Conservation (phyloP, 2,329 filamentous ascomycete species). For the Chaetomiaceae sp. region DNA sequence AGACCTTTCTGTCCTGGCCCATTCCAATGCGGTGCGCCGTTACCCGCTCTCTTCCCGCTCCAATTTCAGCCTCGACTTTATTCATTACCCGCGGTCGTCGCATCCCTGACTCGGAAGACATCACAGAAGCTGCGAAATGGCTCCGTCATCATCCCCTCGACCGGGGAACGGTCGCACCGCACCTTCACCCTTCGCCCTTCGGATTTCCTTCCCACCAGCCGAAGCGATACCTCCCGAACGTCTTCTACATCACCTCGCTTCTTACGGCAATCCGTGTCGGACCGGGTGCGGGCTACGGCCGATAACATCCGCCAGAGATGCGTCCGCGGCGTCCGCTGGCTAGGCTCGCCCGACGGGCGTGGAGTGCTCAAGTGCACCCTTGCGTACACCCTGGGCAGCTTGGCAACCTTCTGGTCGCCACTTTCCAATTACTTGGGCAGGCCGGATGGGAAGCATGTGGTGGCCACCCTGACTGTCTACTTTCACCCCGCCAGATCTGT, state of each 20-base stretch:
- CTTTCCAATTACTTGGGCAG: slow-evolving; percentile 71
- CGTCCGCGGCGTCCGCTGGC: slow-evolving; percentile 51
- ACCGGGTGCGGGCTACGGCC: slow-evolving; percentile 32
- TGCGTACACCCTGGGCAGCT: slow-evolving; percentile 79
- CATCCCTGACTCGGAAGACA: slow-evolving; percentile 8
- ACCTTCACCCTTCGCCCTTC: slow-evolving; percentile 66
- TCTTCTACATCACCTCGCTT: slow-evolving; percentile 34
- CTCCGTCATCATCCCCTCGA: slow-evolving; percentile 80
- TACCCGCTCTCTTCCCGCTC: background rate
- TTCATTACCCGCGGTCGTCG: background rate
- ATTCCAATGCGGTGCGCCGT: no score
- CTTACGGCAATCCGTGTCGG: slow-evolving; percentile 33
- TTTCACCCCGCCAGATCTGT: slow-evolving; percentile 85
- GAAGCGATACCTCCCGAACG: slow-evolving; percentile 28
- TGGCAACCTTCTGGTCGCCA: slow-evolving; percentile 75
- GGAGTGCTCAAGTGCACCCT: slow-evolving; percentile 87
- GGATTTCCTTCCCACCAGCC: background rate
- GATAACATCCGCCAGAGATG: slow-evolving; percentile 37
- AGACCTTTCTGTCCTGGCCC: background rate
- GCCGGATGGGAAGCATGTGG: slow-evolving; percentile 89
- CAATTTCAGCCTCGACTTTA: background rate
- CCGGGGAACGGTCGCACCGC: slow-evolving; percentile 77
- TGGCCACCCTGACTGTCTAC: slow-evolving; percentile 90
- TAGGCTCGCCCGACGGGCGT: slow-evolving; percentile 67
- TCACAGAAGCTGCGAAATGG: slow-evolving; percentile 70